Base-by-base conservation (phyloP, 2,329 filamentous ascomycete genomes). In the Oidium heveae region DNA sequence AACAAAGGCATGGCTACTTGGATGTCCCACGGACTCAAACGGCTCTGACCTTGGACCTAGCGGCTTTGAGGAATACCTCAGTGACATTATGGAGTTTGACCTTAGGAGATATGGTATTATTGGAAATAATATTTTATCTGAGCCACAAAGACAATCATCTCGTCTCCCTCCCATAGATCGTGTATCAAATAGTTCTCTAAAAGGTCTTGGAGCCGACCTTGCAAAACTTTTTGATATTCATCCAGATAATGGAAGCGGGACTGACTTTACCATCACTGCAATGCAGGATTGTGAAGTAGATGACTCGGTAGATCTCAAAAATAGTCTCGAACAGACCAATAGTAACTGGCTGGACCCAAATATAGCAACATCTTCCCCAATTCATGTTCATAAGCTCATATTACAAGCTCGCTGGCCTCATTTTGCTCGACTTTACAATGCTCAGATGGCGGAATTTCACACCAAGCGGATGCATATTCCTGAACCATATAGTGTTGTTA, bases 401-500 rank as follows among this genome's bases (percentile, higher is more conserved):
- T 74, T 98, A 9, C 86, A 93, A 66, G 84, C 91, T 20, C 84
- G 91, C 53, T 98, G 91, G 91, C 88, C 91, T 32, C 91, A 98
- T 67, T 98, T 98, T 69, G 80, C 84, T 43, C 82, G 91, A 16
- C 72, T 98, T 2, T 96, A 94, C 71, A 82, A 83, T 53, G 80
- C 89, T 4, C 87, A 95, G 64, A 98, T 98, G 91, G 81, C 84
- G 13, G 91, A 98, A 66, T 98, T 93, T 63, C 91, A 98, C 65
- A 91, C 86, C 16, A 91, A 91, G 63, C 87, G 85, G 67, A 91
- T 98, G 83, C 89, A 98, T 68, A 94, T 98, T 47, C 89, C 91
- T 0, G 93, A 98, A 64, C 88, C 89, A 0, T 96, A 95, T 67
- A 82, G 80, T 1, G 87, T 94, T 0, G 91, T 98, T 50, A 87